Evolutionary conservation across 2,329 filamentous ascomycete species (phyloP).

Genomic region (Pestalotiopsis sp.): DNA sequence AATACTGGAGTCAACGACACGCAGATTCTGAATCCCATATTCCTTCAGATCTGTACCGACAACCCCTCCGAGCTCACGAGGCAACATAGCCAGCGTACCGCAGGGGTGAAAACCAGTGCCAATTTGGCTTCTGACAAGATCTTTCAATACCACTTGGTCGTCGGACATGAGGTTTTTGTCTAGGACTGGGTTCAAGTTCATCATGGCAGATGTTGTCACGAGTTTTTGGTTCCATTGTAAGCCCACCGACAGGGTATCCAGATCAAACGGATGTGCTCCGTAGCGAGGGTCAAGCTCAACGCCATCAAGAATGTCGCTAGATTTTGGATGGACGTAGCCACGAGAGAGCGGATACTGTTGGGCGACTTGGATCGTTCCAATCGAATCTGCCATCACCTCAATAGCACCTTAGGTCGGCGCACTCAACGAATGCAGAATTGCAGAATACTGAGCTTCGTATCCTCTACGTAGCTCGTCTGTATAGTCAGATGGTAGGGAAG

Average conservation of each 20-base stretch:
- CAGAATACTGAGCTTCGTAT: background rate
- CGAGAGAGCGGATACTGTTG: background rate
- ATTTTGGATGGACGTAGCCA: background rate
- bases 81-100: slow-evolving; percentile 47
- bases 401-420: background rate
- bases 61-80: slow-evolving; percentile 42
- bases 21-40: slow-evolving; percentile 44
- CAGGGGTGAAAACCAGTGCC: slow-evolving; percentile 11
- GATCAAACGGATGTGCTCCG: background rate
- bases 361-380: background rate
- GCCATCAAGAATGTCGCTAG: background rate
- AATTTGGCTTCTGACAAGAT: background rate
- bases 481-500: background rate
- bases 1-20: slow-evolving; percentile 45
- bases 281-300: background rate
- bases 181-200: background rate
- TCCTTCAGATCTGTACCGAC: slow-evolving; percentile 43
- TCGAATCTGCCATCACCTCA: background rate
- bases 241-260: background rate
- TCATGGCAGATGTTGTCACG: background rate
- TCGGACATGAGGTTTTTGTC: background rate
- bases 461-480: background rate
- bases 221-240: background rate
- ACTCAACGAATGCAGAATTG: background rate
- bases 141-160: background rate